Percentiles rank a stretch among this genome's conserved stretches.
phyloP scores from a whole-genome alignment of 1,284 basidiomycete species.

The Cryptococcus amylolentus region DNA sequence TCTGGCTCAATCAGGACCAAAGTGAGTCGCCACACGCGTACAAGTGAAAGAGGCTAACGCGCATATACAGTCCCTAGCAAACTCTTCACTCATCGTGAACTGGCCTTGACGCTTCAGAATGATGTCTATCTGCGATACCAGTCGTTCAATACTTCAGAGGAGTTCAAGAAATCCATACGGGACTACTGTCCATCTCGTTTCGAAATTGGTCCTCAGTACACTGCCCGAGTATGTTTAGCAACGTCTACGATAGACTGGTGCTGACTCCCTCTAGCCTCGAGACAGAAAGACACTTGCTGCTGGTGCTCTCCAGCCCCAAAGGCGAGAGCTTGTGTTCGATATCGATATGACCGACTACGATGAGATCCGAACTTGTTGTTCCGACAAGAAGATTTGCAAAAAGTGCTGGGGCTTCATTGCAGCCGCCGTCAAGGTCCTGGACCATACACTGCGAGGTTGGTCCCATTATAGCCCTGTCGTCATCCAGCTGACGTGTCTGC shows the following conservation, averaged over 20 bases:
- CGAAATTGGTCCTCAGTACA: slow-evolving; percentile 95
- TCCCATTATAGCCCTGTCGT: not conserved
- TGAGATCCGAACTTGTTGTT: slow-evolving; percentile 90
- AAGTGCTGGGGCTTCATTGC: slow-evolving; percentile 95
- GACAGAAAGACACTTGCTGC: slow-evolving; percentile 84
- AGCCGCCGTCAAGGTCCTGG: slow-evolving; percentile 85
- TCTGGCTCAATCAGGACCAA: slow-evolving; percentile 92
- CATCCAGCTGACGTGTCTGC: not conserved
- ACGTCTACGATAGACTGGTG: not conserved
- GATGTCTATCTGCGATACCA: slow-evolving; percentile 95
- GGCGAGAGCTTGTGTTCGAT: slow-evolving; percentile 96
- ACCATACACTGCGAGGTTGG: slow-evolving; percentile 67
- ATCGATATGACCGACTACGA: slow-evolving; percentile 99
- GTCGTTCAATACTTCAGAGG: slow-evolving; percentile 78
- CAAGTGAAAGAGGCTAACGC: not conserved
- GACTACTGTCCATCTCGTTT: slow-evolving; percentile 83
- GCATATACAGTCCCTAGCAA: slow-evolving; percentile 53
- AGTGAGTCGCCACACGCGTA: slow-evolving; percentile 34
- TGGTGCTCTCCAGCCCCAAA: slow-evolving; percentile 69
- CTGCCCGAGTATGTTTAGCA: slow-evolving; percentile 63
- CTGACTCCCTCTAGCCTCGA: slow-evolving; percentile 60
- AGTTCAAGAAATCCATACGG: slow-evolving; percentile 87
- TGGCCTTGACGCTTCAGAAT: slow-evolving; percentile 89
- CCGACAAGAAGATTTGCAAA: slow-evolving; percentile 83
- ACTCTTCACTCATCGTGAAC: slow-evolving; percentile 88